phyloP scores from a whole-genome alignment of 2,329 filamentous ascomycete species.

The Pyricularia grisea region DNA sequence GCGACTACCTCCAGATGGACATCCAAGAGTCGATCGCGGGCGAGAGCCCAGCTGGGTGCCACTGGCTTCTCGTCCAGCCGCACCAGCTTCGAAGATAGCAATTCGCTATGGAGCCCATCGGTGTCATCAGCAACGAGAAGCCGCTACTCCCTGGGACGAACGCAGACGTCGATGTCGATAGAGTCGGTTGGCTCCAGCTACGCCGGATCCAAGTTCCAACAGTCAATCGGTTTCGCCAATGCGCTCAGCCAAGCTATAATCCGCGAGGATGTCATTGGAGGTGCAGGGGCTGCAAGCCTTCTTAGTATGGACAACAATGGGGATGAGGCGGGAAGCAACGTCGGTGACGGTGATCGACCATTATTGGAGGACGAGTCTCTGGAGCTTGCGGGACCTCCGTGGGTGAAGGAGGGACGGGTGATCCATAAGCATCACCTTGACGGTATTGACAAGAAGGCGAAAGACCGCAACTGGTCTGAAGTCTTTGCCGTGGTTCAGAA shows the following conservation, averaged over 20 bases:
- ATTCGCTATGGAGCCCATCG: conserved; percentile 81
- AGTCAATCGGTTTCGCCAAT: conserved; percentile 95
- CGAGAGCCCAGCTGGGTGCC: conserved; percentile 36
- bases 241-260: conserved; percentile 95
- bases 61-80: conserved; percentile 79
- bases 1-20: conserved; percentile 60
- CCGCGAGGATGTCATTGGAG: conserved; percentile 60
- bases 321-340: conserved; percentile 30
- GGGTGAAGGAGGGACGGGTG: conserved; percentile 93
- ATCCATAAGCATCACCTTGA: conserved; percentile 97
- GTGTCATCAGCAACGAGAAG: conserved; percentile 90
- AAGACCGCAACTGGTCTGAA: conserved; percentile 89
- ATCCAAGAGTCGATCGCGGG: conserved; percentile 77
- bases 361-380: conserved; percentile 88
- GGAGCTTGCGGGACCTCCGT: conserved; percentile 87
- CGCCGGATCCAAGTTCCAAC: conserved; percentile 61
- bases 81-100: conserved; percentile 87
- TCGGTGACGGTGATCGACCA: conserved; percentile 33
- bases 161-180: conserved; percentile 83
- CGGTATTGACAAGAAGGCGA: conserved; percentile 80
- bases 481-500: conserved; percentile 96
- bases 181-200: conserved; percentile 77
- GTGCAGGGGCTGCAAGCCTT: conserved; percentile 14
- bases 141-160: conserved; percentile 84
- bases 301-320: conserved; percentile 21